phyloP scores from a whole-genome alignment of 1,284 basidiomycete species.

The Apiotrichum veenhuisii region DNA sequence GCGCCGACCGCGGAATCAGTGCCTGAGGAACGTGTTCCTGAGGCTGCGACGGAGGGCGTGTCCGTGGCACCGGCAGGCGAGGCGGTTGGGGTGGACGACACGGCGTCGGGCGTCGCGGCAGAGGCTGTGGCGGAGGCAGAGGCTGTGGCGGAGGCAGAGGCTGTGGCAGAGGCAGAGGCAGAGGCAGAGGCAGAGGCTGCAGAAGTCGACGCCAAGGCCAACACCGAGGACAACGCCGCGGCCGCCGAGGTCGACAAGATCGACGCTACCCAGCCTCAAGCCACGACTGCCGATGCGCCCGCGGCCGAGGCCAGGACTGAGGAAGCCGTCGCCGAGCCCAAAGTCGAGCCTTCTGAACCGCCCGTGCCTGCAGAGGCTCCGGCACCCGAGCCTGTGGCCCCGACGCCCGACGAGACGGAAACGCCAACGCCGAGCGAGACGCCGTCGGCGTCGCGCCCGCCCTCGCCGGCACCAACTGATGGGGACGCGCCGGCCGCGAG shows the following conservation, averaged over 20 bases:
- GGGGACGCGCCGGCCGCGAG: not conserved
- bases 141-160: not conserved
- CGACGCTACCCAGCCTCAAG: no score
- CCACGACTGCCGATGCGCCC: not conserved
- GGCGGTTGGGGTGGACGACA: not conserved
- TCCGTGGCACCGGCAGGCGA: not conserved
- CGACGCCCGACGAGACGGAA: not conserved
- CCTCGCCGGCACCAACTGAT: slow-evolving; percentile 14
- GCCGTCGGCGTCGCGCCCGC: slow-evolving; percentile 15
- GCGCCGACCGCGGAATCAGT: not conserved
- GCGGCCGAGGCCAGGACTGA: not conserved
- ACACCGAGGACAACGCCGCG: slow-evolving; percentile 1
- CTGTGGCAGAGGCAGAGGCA: not conserved
- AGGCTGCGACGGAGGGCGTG: no score
- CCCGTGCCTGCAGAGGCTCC: not conserved
- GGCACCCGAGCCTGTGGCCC: not conserved
- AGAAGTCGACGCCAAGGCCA: not conserved
- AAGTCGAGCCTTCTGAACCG: not conserved
- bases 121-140: not conserved
- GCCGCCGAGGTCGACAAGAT: not conserved
- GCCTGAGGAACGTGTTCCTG: not conserved
- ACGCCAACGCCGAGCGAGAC: not conserved
- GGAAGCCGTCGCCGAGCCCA: not conserved
- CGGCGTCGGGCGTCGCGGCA: no score
- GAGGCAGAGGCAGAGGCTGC: not conserved